Evolutionary conservation across 2,329 filamentous ascomycete genomes (phyloP).

Genomic region (Colletotrichum caudatum): DNA sequence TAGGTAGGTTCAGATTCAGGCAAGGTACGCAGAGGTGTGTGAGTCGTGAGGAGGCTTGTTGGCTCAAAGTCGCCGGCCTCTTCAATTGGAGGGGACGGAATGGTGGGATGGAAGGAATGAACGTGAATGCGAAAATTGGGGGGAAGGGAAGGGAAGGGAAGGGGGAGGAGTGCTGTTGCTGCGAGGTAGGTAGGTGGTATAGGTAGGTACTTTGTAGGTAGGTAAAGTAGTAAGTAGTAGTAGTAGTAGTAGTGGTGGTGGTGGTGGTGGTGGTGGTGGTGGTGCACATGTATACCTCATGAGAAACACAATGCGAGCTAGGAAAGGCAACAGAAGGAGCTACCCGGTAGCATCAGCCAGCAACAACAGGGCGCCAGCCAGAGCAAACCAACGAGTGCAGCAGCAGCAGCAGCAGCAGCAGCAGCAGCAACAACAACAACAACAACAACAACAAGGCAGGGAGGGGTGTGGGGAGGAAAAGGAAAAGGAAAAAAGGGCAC

Average conservation of each 20-base stretch:
- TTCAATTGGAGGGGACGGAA: constrained; percentile 3
- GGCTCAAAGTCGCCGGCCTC: constrained; percentile 21
- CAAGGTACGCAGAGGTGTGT: constrained; percentile 10
- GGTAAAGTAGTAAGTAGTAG: too few relatives aligned
- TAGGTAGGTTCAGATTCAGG: neutral
- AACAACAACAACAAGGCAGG: neutral
- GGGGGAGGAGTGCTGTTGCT: neutral
- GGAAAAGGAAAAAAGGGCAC: constrained; percentile 2
- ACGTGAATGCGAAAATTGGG: neutral
- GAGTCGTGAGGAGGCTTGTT: constrained; percentile 8
- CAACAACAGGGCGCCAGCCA: neutral
- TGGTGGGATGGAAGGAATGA: neutral
- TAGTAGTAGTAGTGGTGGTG: too few relatives aligned
- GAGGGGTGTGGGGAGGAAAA: neutral
- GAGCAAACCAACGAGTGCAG: constrained; percentile 4
- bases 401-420: too few relatives aligned
- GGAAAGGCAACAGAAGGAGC: neutral
- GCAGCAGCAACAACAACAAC: neutral
- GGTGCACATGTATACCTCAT: neutral
- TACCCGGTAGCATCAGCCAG: neutral
- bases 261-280: too few relatives aligned
- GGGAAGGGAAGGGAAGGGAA: too few relatives aligned
- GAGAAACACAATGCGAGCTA: neutral
- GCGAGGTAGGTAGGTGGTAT: neutral
- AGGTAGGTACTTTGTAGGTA: too few relatives aligned